phyloP scores from a whole-genome alignment of 116 monocot species.

The Dioscorea cayenensis region DNA sequence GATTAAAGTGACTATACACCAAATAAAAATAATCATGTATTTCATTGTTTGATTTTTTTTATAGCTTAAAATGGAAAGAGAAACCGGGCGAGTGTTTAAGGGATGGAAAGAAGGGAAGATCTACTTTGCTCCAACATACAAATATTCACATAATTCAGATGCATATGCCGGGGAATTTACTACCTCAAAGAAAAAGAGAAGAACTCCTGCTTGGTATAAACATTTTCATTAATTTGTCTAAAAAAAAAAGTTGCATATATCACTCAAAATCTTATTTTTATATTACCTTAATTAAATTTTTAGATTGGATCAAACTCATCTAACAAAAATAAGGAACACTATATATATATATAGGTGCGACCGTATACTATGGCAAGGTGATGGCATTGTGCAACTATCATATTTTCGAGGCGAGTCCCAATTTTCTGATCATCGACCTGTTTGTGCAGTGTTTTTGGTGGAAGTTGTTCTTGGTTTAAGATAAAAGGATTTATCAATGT shows the following conservation, averaged over 20 bases:
- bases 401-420: constrained; percentile 75
- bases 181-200: constrained; percentile 65
- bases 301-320: too few relatives aligned
- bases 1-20: too few relatives aligned
- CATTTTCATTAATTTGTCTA: neutral
- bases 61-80: constrained; percentile 80
- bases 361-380: constrained; percentile 81
- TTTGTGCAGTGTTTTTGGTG: constrained; percentile 61
- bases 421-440: constrained; percentile 93
- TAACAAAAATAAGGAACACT: neutral
- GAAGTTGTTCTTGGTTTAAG: constrained; percentile 48
- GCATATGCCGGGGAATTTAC: constrained; percentile 62
- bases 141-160: constrained; percentile 89
- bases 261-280: neutral
- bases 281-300: too few relatives aligned
- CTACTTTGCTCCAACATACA: constrained; percentile 91
- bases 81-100: constrained; percentile 72
- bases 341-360: constrained; percentile 60
- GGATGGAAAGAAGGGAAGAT: constrained; percentile 94
- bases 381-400: constrained; percentile 62
- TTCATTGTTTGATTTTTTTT: neutral
- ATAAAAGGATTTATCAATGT: constrained; percentile 19
- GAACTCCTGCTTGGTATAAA: constrained; percentile 85
- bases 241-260: neutral
- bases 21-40: too few relatives aligned